Percentiles rank a stretch among this genome's conserved stretches.
Evolutionary conservation across 192 early-diverging fungal genomes (phyloP).

Genomic region (Coemansia sp.): DNA sequence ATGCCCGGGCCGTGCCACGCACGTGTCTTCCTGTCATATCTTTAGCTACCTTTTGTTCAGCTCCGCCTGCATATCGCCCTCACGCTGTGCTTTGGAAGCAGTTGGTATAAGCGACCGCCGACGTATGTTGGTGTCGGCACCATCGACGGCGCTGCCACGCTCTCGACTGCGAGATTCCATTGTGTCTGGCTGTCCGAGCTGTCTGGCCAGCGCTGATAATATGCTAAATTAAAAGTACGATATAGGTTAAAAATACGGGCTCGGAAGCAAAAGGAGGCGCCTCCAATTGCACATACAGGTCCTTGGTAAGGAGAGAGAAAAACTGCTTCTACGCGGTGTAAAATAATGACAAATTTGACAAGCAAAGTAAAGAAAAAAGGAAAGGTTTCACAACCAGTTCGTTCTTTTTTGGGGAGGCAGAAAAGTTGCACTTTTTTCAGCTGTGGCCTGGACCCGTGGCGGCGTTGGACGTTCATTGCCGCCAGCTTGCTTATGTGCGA

Average conservation of each 20-base stretch:
- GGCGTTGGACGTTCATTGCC: not conserved
- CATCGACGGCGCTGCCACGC: slow-evolving; percentile 1
- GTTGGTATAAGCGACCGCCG: slow-evolving; percentile 2
- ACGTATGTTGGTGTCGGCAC: not conserved
- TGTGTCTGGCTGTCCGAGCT: not conserved
- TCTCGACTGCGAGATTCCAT: slow-evolving; percentile 5
- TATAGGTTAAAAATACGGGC: not conserved
- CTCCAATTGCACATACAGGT: not conserved
- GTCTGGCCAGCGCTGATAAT: not conserved
- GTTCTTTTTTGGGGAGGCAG: not conserved
- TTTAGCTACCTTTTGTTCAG: slow-evolving; percentile 15
- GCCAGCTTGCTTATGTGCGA: not conserved
- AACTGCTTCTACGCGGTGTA: not conserved
- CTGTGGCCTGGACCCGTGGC: not conserved
- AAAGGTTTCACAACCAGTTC: not conserved
- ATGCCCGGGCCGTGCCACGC: slow-evolving; percentile 4
- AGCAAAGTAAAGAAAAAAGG: not conserved
- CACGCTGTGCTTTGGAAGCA: not conserved
- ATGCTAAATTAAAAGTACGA: not conserved
- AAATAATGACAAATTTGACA: not conserved
- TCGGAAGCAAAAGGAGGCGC: not conserved
- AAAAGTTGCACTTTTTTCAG: not conserved
- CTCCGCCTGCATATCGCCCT: slow-evolving; percentile 3
- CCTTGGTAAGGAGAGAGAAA: not conserved
- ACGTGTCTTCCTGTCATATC: slow-evolving; percentile 9